Conservation (phyloP, 2,329 filamentous ascomycete genomes). For the Xylariaceae sp. region DNA sequence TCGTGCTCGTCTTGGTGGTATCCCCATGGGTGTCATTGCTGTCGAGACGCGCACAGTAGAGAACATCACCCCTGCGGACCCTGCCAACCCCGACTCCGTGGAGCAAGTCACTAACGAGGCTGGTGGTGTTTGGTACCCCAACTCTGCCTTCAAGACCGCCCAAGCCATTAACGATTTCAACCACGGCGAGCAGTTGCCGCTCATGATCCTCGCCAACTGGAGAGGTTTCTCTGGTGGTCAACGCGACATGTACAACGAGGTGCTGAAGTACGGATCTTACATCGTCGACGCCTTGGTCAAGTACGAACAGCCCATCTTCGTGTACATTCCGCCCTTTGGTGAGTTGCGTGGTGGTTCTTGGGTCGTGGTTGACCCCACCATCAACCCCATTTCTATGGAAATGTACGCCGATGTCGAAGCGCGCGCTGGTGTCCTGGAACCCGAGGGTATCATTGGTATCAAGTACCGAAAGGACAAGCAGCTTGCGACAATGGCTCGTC, state of each 20-base stretch:
- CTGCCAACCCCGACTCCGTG: slow-evolving; percentile 96
- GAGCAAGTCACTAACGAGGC: slow-evolving; percentile 93
- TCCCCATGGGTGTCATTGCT: slow-evolving; percentile 96
- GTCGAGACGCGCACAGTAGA: slow-evolving; percentile 95
- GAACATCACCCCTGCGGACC: slow-evolving; percentile 93
- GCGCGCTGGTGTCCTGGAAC: slow-evolving; percentile 94
- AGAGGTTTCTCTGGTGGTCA: slow-evolving; percentile 99
- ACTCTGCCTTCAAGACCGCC: slow-evolving; percentile 99
- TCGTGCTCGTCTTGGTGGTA: slow-evolving; percentile 91
- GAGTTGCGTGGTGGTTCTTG: slow-evolving; percentile 98
- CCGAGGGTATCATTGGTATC: slow-evolving; percentile 97
- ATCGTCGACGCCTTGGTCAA: slow-evolving; percentile 98
- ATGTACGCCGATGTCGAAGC: slow-evolving; percentile 98
- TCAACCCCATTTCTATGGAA: slow-evolving; percentile 95
- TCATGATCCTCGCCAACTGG: slow-evolving; percentile 99
- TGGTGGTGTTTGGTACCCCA: slow-evolving; percentile 99
- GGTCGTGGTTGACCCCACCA: slow-evolving; percentile 98
- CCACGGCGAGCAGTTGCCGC: slow-evolving; percentile 91
- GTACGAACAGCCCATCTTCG: slow-evolving; percentile 97
- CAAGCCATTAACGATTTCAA: slow-evolving; percentile 99
- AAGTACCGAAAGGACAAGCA: slow-evolving; percentile 98
- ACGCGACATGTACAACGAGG: slow-evolving; percentile 99
- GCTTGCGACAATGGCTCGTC: slow-evolving; percentile 92
- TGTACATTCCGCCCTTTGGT: slow-evolving; percentile 95
- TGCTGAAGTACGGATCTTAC: slow-evolving; percentile 98